Evolutionary conservation across 352 stramenopile genomes (phyloP), one percentile per base, ranked within the genome.

Genomic region (Globisporangium megalacanthum): DNA sequence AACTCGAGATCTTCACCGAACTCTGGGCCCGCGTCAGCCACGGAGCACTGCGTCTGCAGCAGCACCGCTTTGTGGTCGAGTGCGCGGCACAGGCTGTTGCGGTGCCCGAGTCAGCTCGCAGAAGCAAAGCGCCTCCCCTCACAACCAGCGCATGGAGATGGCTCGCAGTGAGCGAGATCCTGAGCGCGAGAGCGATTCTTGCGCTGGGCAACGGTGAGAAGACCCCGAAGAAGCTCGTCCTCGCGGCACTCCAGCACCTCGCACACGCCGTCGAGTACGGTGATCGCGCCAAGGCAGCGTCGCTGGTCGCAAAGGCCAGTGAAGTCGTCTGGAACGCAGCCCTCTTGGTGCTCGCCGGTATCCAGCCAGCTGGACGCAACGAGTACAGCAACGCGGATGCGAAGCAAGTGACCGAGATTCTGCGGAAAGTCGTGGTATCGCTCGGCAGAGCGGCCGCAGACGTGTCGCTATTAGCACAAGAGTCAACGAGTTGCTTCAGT

Each of bases 321-420:
- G 69, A 89, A 68, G 60, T 87, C 3, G 64, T 92, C 1, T 97
- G 88, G 90, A 97, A 97, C 49, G 72, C 75, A 4, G 68, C 69
- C 3, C 61, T 91, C 14, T 71, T 59, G 4, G 66, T 41, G 15
- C 69, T 81, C 42, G 33, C 39, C 36, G 54, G 29, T 29, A 69
- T 56, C 36, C 54, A 19, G 9, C 59, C 55, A 41, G 17, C 52
- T 8, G 64, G 59, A 20, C 35, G n/a, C n/a, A 61, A 69, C 8
- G 36, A 64, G 31, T 61, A 60, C 36, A 58, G 67, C 1, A 52
- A 56, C 33, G 19, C 45, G 0, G 69, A 72, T 11, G 42, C 75
- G 25, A 58, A 69, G 13, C 47, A 13, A 14, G n/a, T 78, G 1
- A 62, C 70, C 13, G 42, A 61, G 8, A 15, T 60, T 36, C 51